Percentiles rank a stretch among this genome's conserved stretches.
Conservation (phyloP, 139 green algal species). For the Micractinium conductrix region DNA sequence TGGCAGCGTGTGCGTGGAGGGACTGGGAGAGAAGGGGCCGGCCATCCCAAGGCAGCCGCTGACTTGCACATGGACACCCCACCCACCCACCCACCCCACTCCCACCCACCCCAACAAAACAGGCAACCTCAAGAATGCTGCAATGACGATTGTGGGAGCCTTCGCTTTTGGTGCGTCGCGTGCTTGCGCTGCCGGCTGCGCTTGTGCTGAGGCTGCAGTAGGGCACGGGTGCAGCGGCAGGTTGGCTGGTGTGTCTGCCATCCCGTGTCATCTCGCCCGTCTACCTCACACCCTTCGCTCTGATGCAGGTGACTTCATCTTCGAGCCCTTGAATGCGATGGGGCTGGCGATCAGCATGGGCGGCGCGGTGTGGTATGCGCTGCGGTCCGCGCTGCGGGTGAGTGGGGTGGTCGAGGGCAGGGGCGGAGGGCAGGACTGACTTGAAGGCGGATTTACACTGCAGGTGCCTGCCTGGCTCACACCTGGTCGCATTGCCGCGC, state of each 20-base stretch:
- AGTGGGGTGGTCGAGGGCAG: neutral
- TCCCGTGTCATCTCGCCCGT: too few species aligned
- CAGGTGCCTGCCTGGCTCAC: neutral
- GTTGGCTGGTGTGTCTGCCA: too few species aligned
- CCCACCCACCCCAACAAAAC: constrained; percentile 18
- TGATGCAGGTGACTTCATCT: constrained; percentile 80
- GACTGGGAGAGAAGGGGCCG: neutral
- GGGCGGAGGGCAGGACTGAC: too few species aligned
- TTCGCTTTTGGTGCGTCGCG: constrained; percentile 73
- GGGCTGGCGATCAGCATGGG: constrained; percentile 66
- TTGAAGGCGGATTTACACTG: too few species aligned
- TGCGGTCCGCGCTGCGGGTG: constrained; percentile 50
- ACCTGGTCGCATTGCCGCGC: neutral
- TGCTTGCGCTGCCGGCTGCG: too few species aligned
- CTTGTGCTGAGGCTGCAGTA: too few species aligned
- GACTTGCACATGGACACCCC: too few species aligned
- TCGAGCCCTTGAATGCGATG: constrained; percentile 53
- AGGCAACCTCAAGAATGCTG: constrained; percentile 77
- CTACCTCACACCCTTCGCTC: too few species aligned
- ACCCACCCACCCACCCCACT: too few species aligned
- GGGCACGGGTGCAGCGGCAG: too few species aligned
- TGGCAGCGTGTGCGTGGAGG: neutral
- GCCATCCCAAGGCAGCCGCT: too few species aligned
- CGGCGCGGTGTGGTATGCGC: constrained; percentile 69
- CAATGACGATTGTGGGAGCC: constrained; percentile 72